Evolutionary conservation across 441 rosid genomes (phyloP).

Genomic region (Arabidopsis lyrata): DNA sequence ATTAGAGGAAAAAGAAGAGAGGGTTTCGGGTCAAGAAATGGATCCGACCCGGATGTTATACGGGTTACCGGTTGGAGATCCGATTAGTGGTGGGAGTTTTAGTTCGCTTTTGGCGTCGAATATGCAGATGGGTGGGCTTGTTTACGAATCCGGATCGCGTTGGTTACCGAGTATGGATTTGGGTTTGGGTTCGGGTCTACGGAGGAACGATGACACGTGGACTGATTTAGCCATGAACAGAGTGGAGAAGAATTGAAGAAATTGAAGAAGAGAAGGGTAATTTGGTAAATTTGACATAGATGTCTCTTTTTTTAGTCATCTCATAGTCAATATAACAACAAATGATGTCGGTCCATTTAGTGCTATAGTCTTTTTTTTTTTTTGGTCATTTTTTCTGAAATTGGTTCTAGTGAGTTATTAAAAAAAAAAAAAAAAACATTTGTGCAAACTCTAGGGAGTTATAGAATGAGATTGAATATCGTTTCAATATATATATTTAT

Average conservation of each 20-base stretch:
- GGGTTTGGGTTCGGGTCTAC: conserved; percentile 46
- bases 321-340: conserved; percentile 26
- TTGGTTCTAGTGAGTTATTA: conserved; percentile 2
- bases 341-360: conserved; percentile 37
- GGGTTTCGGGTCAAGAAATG: conserved; percentile 35
- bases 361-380: conserved; percentile 5
- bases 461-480: background rate
- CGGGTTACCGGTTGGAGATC: conserved; percentile 45
- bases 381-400: background rate
- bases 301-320: conserved; percentile 9
- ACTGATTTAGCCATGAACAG: conserved; percentile 46
- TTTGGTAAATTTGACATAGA: conserved; percentile 21
- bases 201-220: conserved; percentile 36
- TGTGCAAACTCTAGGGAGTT: background rate
- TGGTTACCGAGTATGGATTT: conserved; percentile 40
- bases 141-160: conserved; percentile 30
- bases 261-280: conserved; percentile 30
- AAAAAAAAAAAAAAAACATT: too few relatives aligned
- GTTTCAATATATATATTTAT: background rate
- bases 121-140: conserved; percentile 46
- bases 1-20: background rate
- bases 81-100: conserved; percentile 38
- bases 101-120: conserved; percentile 42
- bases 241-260: conserved; percentile 42
- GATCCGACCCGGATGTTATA: conserved; percentile 45